Evolutionary conservation across 495 filamentous ascomycete species (phyloP).

Genomic region (Penicillium bialowiezense): DNA sequence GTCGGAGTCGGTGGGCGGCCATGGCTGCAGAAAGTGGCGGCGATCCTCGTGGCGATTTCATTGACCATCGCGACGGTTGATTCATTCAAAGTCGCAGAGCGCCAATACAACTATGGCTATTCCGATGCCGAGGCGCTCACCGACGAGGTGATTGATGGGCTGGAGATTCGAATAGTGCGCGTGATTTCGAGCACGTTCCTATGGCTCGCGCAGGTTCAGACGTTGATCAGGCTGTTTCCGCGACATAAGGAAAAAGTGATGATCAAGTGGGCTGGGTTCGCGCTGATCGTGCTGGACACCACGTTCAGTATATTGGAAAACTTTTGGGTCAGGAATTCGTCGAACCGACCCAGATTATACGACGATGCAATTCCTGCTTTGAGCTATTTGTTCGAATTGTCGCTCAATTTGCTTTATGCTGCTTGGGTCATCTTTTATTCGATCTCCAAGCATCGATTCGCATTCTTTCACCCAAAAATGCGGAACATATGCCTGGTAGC

Average conservation of each 20-base stretch:
- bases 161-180: conserved; percentile 81
- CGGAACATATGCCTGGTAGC: conserved; percentile 87
- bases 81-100: conserved; percentile 77
- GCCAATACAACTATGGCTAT: conserved; percentile 70
- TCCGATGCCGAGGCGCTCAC: conserved; percentile 73
- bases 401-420: conserved; percentile 85
- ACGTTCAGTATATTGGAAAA: conserved; percentile 86
- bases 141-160: conserved; percentile 70
- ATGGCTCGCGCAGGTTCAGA: conserved; percentile 97
- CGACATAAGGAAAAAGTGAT: conserved; percentile 96
- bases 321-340: conserved; percentile 63
- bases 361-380: conserved; percentile 88
- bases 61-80: conserved; percentile 89
- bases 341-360: conserved; percentile 65
- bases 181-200: conserved; percentile 92
- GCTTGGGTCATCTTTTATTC: conserved; percentile 97
- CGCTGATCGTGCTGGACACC: conserved; percentile 83
- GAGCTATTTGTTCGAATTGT: conserved; percentile 88
- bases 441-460: conserved; percentile 85
- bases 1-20: conserved; percentile 88
- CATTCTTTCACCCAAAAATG: conserved; percentile 92
- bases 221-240: conserved; percentile 90
- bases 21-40: conserved; percentile 94
- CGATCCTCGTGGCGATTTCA: conserved; percentile 84
- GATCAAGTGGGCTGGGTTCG: conserved; percentile 98